phyloP scores from a whole-genome alignment of 305 asterid species.

The Solanum aculeatissimum region DNA sequence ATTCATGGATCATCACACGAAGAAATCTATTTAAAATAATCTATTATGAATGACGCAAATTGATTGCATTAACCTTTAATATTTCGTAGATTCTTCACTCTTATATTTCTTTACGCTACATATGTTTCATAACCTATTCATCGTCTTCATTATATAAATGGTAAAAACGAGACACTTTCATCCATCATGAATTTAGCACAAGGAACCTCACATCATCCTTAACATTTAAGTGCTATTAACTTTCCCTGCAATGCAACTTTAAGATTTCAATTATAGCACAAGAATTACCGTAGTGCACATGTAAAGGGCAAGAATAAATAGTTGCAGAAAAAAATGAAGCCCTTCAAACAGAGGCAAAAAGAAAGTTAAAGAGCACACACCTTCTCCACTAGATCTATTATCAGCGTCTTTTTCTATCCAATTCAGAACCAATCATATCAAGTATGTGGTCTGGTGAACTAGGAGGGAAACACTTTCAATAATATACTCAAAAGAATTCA shows the following conservation, averaged over 20 bases:
- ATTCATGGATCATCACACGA: not conserved
- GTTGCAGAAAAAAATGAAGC: not conserved
- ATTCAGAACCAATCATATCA: not conserved
- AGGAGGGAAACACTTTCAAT: not conserved
- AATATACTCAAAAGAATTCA: constrained; percentile 1
- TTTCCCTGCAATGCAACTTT: not conserved
- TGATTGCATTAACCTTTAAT: not conserved
- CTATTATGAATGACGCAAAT: not conserved
- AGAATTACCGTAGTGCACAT: not conserved
- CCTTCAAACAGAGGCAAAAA: not conserved
- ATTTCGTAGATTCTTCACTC: not conserved
- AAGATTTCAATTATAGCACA: not conserved
- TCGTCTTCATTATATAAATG: not conserved
- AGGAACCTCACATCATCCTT: not conserved
- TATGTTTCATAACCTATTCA: not conserved
- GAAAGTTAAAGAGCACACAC: not conserved
- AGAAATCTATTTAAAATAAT: not conserved
- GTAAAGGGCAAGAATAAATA: not conserved
- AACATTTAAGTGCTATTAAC: not conserved
- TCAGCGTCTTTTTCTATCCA: not conserved
- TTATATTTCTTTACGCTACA: not conserved
- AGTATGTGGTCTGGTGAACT: not conserved
- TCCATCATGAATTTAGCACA: not conserved
- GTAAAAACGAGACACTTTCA: not conserved
- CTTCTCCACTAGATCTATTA: not conserved